A percentile compares a stretch with the other conserved stretches of the same genome.
These are phyloP conservation scores for Phytophthora colocasiae DNA, from an alignment of 352 stramenopile species.

Conservation along the genomic window DNA sequence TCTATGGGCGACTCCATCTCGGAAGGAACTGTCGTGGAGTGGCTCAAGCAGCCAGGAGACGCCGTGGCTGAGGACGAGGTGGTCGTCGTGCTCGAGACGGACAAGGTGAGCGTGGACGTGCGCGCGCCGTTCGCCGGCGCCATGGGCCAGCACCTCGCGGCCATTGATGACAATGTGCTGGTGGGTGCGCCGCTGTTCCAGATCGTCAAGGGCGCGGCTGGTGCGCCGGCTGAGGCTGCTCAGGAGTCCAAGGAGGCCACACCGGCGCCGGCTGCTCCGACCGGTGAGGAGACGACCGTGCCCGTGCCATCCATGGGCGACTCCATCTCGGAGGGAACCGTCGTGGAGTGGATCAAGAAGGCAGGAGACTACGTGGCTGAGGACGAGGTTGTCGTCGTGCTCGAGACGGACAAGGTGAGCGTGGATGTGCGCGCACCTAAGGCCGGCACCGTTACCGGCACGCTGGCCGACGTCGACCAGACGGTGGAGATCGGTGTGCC, in stretches of 20 bases:
- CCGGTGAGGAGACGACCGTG: conserved; percentile 58
- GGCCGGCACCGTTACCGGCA: conserved; percentile 91
- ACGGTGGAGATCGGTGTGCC: conserved; percentile 94
- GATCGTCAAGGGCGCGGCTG: conserved; percentile 85
- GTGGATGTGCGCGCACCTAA: conserved; percentile 91
- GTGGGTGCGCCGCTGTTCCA: conserved; percentile 94
- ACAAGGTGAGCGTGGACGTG: conserved; percentile 96
- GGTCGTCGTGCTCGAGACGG: conserved; percentile 98
- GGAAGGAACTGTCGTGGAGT: conserved; percentile 97
- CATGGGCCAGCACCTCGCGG: conserved; percentile 91
- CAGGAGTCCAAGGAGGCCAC: conserved; percentile 27
- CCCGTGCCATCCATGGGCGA: conserved; percentile 92
- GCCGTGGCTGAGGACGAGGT: conserved; percentile 95
- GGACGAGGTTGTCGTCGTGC: conserved; percentile 97
- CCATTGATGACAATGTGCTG: conserved; percentile 95
- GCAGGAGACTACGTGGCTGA: conserved; percentile 92
- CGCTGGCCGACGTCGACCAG: conserved; percentile 93
- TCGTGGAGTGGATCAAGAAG: conserved; percentile 96
- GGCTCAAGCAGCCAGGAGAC: conserved; percentile 94
- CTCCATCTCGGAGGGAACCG: conserved; percentile 98
- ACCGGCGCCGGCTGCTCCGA: conserved; percentile 17
- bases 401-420: conserved; percentile 99
- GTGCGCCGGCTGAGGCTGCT: conserved; percentile 20
- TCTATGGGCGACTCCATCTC: conserved; percentile 97
- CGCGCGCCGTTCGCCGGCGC: conserved; percentile 86